phyloP scores from a whole-genome alignment of 2,329 filamentous ascomycete genomes.

The Diaporthe amygdali region DNA sequence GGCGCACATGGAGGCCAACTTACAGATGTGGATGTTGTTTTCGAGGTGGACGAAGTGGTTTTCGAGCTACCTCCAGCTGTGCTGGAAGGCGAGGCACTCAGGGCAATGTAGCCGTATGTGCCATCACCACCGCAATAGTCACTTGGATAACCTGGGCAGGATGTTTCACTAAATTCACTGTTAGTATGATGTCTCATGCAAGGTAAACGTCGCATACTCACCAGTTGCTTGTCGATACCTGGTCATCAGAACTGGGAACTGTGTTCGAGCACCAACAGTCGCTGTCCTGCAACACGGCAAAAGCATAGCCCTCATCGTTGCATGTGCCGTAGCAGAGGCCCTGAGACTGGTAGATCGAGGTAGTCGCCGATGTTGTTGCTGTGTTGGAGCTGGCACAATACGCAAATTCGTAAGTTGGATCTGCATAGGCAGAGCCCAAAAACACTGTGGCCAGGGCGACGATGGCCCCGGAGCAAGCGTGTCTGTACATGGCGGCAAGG shows the following conservation, averaged over 20 bases:
- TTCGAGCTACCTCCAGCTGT: conserved; percentile 44
- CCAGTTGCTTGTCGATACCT: conserved; percentile 54
- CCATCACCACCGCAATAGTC: conserved; percentile 70
- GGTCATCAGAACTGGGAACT: conserved; percentile 53
- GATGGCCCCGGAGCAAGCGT: conserved; percentile 22
- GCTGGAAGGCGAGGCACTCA: conserved; percentile 59
- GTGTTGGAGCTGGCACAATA: conserved; percentile 57
- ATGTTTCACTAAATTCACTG: conserved; percentile 34
- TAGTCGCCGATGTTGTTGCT: conserved; percentile 45
- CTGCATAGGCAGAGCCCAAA: conserved; percentile 30
- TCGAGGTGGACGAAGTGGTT: conserved; percentile 17
- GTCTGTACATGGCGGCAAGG: conserved; percentile 5
- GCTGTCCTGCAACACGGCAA: conserved; percentile 69
- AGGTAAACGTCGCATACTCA: background rate
- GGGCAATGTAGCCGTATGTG: conserved; percentile 69
- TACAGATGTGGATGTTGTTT: conserved; percentile 30
- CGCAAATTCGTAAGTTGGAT: conserved; percentile 38
- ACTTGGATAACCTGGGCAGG: conserved; percentile 71
- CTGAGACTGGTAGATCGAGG: conserved; percentile 68
- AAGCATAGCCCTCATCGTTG: conserved; percentile 58
- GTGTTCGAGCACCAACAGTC: conserved; percentile 80
- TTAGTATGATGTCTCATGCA: background rate
- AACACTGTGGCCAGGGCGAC: conserved; percentile 29
- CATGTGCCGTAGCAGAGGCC: conserved; percentile 71
- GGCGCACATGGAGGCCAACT: background rate